A percentile compares a stretch with the other conserved stretches of the same genome.
Evolutionary conservation across 345 rosid genomes (phyloP).

Genomic region (Lepidium sativum): DNA sequence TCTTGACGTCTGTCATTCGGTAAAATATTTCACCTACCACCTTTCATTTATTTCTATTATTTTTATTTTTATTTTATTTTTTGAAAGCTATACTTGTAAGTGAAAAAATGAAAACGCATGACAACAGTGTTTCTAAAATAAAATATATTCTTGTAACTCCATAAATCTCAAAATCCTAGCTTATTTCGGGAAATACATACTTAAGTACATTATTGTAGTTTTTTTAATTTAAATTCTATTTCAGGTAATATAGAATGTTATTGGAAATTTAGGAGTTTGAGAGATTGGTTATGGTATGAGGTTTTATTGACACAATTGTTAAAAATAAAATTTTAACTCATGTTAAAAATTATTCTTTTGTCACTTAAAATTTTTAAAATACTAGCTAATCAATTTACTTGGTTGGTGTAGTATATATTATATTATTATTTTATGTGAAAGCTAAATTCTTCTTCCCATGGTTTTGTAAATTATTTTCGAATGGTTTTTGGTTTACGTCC

Average conservation of each 20-base stretch:
- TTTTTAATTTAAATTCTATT: no score
- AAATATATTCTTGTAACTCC: background rate
- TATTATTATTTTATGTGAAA: background rate
- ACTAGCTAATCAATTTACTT: no score
- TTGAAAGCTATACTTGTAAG: background rate
- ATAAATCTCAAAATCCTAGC: no score
- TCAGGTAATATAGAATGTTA: no score
- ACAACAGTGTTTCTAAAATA: background rate
- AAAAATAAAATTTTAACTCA: no score
- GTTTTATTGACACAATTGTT: no score
- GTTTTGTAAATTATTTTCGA: background rate
- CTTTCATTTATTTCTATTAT: background rate
- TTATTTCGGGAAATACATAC: no score
- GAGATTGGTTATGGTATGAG: no score
- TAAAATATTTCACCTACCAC: constrained; percentile 23
- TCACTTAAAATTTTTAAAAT: no score
- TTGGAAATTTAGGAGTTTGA: no score
- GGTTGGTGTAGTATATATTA: background rate
- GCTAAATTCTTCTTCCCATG: background rate
- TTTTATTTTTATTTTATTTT: background rate
- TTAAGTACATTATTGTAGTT: no score
- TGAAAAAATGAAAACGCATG: background rate
- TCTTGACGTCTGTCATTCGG: constrained; percentile 5
- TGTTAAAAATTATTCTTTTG: no score
- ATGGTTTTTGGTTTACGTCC: background rate